Percentiles rank a stretch among this genome's conserved stretches.
Evolutionary conservation across 352 stramenopile species (phyloP).

Genomic region (Phytophthora chlamydospora): DNA sequence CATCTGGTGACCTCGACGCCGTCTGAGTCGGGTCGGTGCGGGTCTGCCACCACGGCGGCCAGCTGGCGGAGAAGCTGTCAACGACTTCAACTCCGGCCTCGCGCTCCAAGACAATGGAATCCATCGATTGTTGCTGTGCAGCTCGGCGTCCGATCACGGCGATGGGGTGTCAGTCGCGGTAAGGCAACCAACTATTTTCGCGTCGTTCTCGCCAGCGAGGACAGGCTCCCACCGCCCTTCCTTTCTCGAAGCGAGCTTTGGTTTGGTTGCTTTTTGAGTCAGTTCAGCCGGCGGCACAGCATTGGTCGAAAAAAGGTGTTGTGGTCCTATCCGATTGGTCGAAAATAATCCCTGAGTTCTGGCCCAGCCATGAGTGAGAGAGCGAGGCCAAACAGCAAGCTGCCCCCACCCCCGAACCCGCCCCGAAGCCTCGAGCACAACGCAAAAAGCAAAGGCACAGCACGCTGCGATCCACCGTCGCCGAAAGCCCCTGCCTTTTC

Average conservation of each 20-base stretch:
- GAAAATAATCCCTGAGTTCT: constrained; percentile 41
- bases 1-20: constrained; percentile 13
- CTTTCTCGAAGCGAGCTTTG: too few species aligned
- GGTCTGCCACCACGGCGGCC: neutral
- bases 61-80: constrained; percentile 30
- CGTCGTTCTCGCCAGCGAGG: too few species aligned
- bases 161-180: too few species aligned
- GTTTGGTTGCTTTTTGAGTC: too few species aligned
- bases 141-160: too few species aligned
- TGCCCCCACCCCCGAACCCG: constrained; percentile 20
- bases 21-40: constrained; percentile 28
- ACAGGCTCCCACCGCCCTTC: too few species aligned
- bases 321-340: constrained; percentile 14
- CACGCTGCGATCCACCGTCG: too few species aligned
- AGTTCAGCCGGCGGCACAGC: too few species aligned
- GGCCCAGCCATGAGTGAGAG: constrained; percentile 18
- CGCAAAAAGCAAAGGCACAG: constrained; percentile 33
- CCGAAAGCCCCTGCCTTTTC: neutral
- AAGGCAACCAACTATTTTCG: too few species aligned
- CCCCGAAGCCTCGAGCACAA: constrained; percentile 23
- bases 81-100: constrained; percentile 29
- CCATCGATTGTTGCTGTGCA: too few species aligned
- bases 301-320: constrained; percentile 14
- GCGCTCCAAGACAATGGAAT: neutral
- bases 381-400: constrained; percentile 24